phyloP scores from a whole-genome alignment of 129 eudicot species.

The Helianthus tuberosus region DNA sequence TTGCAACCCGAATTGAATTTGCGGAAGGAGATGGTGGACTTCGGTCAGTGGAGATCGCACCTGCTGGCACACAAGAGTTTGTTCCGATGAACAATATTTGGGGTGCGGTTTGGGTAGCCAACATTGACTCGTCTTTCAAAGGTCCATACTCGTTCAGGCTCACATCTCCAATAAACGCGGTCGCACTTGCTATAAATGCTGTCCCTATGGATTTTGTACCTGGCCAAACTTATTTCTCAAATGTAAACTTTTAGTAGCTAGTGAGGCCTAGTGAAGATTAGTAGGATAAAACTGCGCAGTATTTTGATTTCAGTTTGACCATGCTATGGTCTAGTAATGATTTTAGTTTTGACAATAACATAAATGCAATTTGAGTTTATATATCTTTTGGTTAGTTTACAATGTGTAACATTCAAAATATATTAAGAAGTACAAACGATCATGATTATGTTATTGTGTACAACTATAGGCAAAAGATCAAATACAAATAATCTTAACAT shows the following conservation, averaged over 20 bases:
- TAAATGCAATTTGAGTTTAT: no score
- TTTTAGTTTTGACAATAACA: no score
- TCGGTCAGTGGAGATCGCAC: slow-evolving; percentile 35
- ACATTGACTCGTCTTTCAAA: slow-evolving; percentile 10
- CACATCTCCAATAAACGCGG: slow-evolving; percentile 12
- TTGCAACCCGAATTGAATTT: slow-evolving; percentile 40
- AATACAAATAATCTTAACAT: no score
- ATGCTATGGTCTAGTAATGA: no score
- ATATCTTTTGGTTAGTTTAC: no score
- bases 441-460: no score
- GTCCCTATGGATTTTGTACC: slow-evolving; percentile 39
- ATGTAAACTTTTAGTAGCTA: slow-evolving; percentile 42
- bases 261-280: neutral
- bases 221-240: slow-evolving; percentile 37
- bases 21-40: slow-evolving; percentile 45
- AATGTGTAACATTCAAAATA: no score
- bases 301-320: no score
- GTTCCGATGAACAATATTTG: slow-evolving; percentile 38
- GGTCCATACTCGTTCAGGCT: slow-evolving; percentile 49
- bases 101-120: slow-evolving; percentile 57
- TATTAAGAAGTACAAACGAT: no score
- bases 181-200: slow-evolving; percentile 35
- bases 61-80: slow-evolving; percentile 19
- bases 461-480: no score
- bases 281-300: neutral